Conservation (phyloP, 2,329 filamentous ascomycete species). For the Leptodontidium sp. region DNA sequence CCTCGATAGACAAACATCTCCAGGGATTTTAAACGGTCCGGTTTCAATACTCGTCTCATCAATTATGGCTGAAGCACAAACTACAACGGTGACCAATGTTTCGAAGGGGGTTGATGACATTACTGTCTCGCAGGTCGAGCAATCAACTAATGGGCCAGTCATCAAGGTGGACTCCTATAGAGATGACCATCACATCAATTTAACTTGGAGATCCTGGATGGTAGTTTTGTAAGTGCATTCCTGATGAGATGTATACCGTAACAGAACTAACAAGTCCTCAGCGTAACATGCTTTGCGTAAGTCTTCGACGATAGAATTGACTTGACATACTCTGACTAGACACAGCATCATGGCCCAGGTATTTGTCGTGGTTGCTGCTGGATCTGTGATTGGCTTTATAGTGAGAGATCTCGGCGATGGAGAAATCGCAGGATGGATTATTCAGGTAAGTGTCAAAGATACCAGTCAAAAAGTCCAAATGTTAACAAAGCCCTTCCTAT, state of each 20-base stretch:
- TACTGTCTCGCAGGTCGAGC: conserved; percentile 29
- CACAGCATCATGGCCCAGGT: conserved; percentile 60
- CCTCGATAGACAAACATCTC: neutral
- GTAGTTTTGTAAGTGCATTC: conserved; percentile 51
- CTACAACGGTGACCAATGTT: neutral
- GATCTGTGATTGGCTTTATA: conserved; percentile 64
- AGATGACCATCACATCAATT: conserved; percentile 53
- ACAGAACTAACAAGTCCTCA: conserved; percentile 17
- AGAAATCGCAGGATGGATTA: conserved; percentile 62
- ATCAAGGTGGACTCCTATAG: conserved; percentile 37
- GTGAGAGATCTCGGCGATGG: conserved; percentile 60
- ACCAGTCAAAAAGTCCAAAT: neutral
- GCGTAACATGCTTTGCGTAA: conserved; percentile 58
- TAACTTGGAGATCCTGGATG: conserved; percentile 64
- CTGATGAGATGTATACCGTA: conserved; percentile 37
- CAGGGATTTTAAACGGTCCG: neutral
- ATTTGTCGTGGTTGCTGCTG: conserved; percentile 63
- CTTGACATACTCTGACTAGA: neutral
- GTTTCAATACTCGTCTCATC: neutral
- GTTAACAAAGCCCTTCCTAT: conserved; percentile 22
- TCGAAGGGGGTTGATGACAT: conserved; percentile 24
- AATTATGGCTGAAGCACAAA: conserved; percentile 2
- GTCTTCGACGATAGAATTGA: conserved; percentile 25
- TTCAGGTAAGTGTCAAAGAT: conserved; percentile 50
- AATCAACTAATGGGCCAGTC: conserved; percentile 21